phyloP scores from a whole-genome alignment of 257 asterid genomes.

The Nicotiana attenuata region DNA sequence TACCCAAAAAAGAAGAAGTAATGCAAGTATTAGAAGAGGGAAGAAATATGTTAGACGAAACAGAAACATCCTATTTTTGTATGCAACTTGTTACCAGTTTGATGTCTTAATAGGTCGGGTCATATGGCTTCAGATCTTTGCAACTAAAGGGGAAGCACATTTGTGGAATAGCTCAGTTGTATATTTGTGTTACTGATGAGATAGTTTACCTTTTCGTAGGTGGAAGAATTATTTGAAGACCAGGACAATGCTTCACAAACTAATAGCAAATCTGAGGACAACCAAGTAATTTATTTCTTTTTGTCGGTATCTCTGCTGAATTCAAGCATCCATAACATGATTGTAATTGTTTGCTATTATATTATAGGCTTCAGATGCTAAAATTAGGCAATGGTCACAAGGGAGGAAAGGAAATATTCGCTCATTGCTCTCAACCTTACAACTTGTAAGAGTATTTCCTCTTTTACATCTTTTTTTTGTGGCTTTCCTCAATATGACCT shows the following conservation, averaged over 20 bases:
- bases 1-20: not conserved
- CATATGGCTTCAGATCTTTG: not conserved
- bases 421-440: constrained; percentile 83
- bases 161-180: not conserved
- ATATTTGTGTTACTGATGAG: not conserved
- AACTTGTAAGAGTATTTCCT: constrained; percentile 45
- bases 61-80: not conserved
- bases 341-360: not conserved
- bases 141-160: not conserved
- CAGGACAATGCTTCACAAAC: constrained; percentile 29
- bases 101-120: not conserved
- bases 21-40: not conserved
- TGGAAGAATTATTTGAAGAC: constrained; percentile 53
- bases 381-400: constrained; percentile 75
- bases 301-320: not conserved
- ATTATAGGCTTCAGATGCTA: constrained; percentile 66
- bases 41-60: not conserved
- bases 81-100: not conserved
- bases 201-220: constrained; percentile 36
- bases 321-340: not conserved
- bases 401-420: constrained; percentile 97
- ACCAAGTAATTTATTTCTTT: constrained; percentile 36
- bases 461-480: not conserved
- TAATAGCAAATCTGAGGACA: constrained; percentile 39
- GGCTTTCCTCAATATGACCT: too few species aligned